A percentile compares a stretch with the other conserved stretches of the same genome.
Conservation (phyloP, 2,329 filamentous ascomycete species). For the Aspergillus ruber region DNA sequence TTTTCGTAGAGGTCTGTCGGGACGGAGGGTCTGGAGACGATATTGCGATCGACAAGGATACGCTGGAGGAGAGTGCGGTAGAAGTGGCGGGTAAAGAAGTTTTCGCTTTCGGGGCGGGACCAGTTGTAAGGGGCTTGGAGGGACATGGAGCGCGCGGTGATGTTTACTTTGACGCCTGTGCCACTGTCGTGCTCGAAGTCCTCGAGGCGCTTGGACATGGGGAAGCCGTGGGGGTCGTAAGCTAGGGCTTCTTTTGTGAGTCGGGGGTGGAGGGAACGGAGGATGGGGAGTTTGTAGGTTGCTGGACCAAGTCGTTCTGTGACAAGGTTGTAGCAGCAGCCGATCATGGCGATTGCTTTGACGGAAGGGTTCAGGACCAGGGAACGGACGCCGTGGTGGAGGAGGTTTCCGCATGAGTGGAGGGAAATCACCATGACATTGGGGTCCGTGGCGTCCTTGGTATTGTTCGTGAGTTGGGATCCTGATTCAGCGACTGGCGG, state of each 20-base stretch:
- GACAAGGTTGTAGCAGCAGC: conserved; percentile 95
- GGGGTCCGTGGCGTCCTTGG: conserved; percentile 13
- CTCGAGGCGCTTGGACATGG: conserved; percentile 70
- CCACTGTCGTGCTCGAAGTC: conserved; percentile 48
- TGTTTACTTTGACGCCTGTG: conserved; percentile 74
- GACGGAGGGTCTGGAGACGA: conserved; percentile 55
- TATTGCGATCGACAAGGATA: conserved; percentile 79
- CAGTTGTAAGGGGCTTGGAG: conserved; percentile 94
- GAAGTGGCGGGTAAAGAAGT: conserved; percentile 89
- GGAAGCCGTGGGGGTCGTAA: conserved; percentile 87
- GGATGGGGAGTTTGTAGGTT: conserved; percentile 73
- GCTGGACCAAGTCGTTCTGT: conserved; percentile 84
- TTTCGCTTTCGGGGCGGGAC: conserved; percentile 71
- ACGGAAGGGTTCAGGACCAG: conserved; percentile 78
- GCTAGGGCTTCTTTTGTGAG: conserved; percentile 61
- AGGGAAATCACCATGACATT: conserved; percentile 82
- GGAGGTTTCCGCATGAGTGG: conserved; percentile 95
- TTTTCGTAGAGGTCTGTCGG: conserved; percentile 23
- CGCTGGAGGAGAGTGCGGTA: conserved; percentile 85
- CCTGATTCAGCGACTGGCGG: conserved; percentile 2
- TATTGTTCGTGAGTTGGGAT: neutral
- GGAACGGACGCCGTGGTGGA: conserved; percentile 86
- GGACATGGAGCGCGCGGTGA: conserved; percentile 96
- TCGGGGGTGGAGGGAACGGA: conserved; percentile 68
- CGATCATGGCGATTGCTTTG: conserved; percentile 86